Evolutionary conservation across 805 yeast genomes (phyloP).

Genomic region (Candida cerambycidarum): DNA sequence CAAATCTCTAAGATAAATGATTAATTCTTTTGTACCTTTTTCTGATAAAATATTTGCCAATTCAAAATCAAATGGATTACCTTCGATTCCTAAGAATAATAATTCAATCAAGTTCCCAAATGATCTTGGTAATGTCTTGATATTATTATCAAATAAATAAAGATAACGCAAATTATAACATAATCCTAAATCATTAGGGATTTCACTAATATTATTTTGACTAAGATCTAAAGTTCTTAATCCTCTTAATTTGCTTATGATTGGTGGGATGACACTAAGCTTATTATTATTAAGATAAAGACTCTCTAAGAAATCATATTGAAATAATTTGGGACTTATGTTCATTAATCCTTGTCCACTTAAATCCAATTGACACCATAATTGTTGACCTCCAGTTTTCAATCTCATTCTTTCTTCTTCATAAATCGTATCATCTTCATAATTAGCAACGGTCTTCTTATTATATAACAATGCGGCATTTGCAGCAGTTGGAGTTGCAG

Average conservation of each 20-base stretch:
- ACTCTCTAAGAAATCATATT: slow-evolving; percentile 81
- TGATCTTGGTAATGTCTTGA: slow-evolving; percentile 73
- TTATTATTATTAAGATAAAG: slow-evolving; percentile 86
- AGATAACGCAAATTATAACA: slow-evolving; percentile 77
- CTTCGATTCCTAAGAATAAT: slow-evolving; percentile 88
- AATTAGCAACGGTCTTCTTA: slow-evolving; percentile 42
- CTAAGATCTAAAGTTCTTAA: slow-evolving; percentile 85
- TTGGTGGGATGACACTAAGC: slow-evolving; percentile 62
- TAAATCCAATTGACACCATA: slow-evolving; percentile 92
- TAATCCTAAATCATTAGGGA: slow-evolving; percentile 86
- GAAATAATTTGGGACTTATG: slow-evolving; percentile 71
- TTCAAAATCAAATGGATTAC: slow-evolving; percentile 75
- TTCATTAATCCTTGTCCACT: slow-evolving; percentile 82
- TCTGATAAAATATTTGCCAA: slow-evolving; percentile 68
- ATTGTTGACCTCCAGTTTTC: slow-evolving; percentile 65
- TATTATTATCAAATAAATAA: slow-evolving; percentile 83
- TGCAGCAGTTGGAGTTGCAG: slow-evolving; percentile 32
- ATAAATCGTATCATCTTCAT: slow-evolving; percentile 50
- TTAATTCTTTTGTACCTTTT: slow-evolving; percentile 81
- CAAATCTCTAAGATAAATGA: slow-evolving; percentile 77
- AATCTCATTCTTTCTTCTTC: slow-evolving; percentile 65
- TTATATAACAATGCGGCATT: slow-evolving; percentile 40
- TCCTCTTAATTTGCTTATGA: slow-evolving; percentile 66
- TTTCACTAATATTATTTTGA: slow-evolving; percentile 62
- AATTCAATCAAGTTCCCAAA: slow-evolving; percentile 84